phyloP scores from a whole-genome alignment of 202 grass and related monocot genomes.

The Hordeum pubiflorum region DNA sequence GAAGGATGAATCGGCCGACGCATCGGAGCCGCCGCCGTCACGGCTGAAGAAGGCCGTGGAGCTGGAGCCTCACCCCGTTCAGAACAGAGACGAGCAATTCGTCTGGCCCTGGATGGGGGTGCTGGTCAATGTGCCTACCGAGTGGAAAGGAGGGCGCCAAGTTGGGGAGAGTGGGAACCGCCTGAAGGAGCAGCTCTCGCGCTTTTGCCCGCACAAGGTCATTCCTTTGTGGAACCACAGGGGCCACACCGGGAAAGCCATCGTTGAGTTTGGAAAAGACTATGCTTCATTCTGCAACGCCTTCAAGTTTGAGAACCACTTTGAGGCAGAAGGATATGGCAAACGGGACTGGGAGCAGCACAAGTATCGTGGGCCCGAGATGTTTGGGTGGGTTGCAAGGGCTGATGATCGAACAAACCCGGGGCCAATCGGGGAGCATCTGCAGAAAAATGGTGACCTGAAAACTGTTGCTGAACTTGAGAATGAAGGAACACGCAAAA shows the following conservation, averaged over 20 bases:
- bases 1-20: background rate
- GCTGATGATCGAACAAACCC: constrained; percentile 23
- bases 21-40: background rate
- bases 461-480: constrained; percentile 33
- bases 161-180: background rate
- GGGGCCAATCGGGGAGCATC: constrained; percentile 15
- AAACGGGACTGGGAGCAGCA: constrained; percentile 27
- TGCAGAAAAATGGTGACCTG: constrained; percentile 26
- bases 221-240: constrained; percentile 32
- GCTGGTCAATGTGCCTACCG: background rate
- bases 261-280: constrained; percentile 35
- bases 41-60: background rate
- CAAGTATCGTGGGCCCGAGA: background rate
- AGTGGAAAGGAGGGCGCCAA: background rate
- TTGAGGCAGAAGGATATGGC: constrained; percentile 35
- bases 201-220: constrained; percentile 31
- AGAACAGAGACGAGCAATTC: constrained; percentile 46
- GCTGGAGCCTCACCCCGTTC: background rate
- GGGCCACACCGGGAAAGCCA: constrained; percentile 38
- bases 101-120: background rate
- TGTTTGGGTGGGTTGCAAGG: constrained; percentile 12
- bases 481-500: constrained; percentile 30
- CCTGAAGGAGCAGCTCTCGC: constrained; percentile 27
- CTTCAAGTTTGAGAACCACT: constrained; percentile 25
- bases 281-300: constrained; percentile 28